These are phyloP conservation scores for Penicillium taxi DNA, from an alignment of 495 filamentous ascomycete species.

Conservation along the genomic window DNA sequence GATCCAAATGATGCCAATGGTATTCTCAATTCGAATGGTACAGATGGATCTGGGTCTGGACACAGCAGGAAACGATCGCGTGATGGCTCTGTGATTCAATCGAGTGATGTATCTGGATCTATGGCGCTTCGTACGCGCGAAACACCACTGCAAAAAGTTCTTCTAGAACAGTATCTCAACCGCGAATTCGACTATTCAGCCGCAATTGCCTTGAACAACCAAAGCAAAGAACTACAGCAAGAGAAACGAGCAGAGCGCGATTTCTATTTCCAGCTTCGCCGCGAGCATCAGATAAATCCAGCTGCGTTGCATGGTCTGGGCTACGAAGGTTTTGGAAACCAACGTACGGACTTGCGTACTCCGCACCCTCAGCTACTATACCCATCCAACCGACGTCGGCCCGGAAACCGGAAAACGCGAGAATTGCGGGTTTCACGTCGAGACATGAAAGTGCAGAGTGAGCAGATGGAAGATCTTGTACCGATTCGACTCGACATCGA, in stretches of 20 bases:
- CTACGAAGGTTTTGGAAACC: conserved; percentile 86
- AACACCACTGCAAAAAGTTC: conserved; percentile 44
- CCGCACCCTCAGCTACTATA: conserved; percentile 60
- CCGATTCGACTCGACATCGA: conserved; percentile 90
- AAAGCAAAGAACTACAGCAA: conserved; percentile 40
- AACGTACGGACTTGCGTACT: conserved; percentile 57
- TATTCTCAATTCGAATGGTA: conserved; percentile 25
- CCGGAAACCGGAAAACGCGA: conserved; percentile 64
- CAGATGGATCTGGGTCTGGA: conserved; percentile 35
- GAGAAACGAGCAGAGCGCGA: conserved; percentile 48
- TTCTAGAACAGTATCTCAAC: conserved; percentile 68
- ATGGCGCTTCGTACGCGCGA: conserved; percentile 31
- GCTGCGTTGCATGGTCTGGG: conserved; percentile 66
- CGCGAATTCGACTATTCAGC: conserved; percentile 67
- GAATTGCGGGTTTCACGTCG: conserved; percentile 64
- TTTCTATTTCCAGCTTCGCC: conserved; percentile 42
- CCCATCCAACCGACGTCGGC: conserved; percentile 60
- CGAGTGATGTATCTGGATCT: conserved; percentile 20
- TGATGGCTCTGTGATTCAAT: conserved; percentile 43
- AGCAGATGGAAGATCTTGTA: conserved; percentile 83
- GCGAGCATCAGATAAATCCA: conserved; percentile 47
- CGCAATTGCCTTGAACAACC: conserved; percentile 33
- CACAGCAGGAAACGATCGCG: conserved; percentile 52
- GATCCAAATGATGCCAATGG: conserved; percentile 25
- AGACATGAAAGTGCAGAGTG: conserved; percentile 73